phyloP scores from a whole-genome alignment of 441 rosid species.

The Capsella rubella region DNA sequence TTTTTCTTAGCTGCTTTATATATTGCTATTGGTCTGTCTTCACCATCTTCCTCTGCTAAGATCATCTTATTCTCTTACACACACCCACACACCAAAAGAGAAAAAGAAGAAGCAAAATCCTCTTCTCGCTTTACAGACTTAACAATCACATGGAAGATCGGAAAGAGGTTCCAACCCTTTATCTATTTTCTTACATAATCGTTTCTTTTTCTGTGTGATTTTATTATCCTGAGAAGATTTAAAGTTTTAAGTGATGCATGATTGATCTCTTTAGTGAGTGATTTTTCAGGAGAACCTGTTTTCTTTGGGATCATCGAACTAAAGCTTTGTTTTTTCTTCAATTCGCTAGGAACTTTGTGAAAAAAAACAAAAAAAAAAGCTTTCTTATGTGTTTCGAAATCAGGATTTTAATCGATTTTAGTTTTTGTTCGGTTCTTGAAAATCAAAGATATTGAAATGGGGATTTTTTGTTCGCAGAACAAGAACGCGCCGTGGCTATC shows the following conservation, averaged over 20 bases:
- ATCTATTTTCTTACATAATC: background rate
- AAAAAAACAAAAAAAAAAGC: no score
- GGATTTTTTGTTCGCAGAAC: slow-evolving; percentile 41
- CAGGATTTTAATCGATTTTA: background rate
- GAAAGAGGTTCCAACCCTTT: slow-evolving; percentile 36
- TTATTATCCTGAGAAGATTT: no score
- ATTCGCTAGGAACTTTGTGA: background rate
- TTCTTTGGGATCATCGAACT: no score
- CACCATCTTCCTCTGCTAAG: slow-evolving; percentile 2
- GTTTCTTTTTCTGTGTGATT: background rate
- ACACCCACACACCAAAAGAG: no score
- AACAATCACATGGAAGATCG: slow-evolving; percentile 39
- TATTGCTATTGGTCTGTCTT: slow-evolving; percentile 16
- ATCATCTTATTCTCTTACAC: slow-evolving; percentile 2
- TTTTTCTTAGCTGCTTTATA: background rate
- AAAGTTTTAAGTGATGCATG: no score
- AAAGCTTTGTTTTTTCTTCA: no score
- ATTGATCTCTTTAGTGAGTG: no score
- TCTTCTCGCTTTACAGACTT: slow-evolving; percentile 8
- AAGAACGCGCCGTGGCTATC: slow-evolving; percentile 87
- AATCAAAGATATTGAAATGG: background rate
- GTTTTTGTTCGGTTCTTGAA: background rate
- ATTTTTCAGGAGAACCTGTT: no score
- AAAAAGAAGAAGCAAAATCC: background rate
- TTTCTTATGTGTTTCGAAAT: background rate